Percentiles rank a stretch among this genome's conserved stretches.
phyloP scores from a whole-genome alignment of 495 filamentous ascomycete species.

The Penicillium coprophilum region DNA sequence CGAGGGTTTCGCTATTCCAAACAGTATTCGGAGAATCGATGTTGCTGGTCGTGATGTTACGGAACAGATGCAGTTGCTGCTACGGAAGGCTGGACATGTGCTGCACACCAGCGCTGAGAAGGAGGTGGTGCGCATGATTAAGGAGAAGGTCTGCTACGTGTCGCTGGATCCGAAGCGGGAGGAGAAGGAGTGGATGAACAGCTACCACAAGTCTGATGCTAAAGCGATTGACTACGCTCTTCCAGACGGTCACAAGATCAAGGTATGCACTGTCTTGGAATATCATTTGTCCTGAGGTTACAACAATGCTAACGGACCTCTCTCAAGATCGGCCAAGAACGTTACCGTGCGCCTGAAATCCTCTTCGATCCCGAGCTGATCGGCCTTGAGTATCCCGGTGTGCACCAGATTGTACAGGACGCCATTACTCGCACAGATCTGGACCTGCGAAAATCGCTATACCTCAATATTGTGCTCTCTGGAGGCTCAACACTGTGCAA shows the following conservation, averaged over 20 bases:
- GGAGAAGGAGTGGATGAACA: conserved; percentile 88
- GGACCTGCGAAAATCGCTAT: conserved; percentile 90
- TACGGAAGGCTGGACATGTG: conserved; percentile 89
- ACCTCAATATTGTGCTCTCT: conserved; percentile 94
- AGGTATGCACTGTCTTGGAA: conserved; percentile 54
- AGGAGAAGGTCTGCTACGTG: conserved; percentile 91
- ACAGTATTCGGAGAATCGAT: conserved; percentile 91
- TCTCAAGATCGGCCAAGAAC: conserved; percentile 75
- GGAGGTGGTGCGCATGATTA: conserved; percentile 94
- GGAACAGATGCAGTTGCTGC: conserved; percentile 86
- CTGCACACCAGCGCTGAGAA: conserved; percentile 98
- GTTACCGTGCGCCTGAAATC: conserved; percentile 95
- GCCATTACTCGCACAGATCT: conserved; percentile 96
- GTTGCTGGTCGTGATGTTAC: conserved; percentile 98
- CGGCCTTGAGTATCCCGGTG: conserved; percentile 92
- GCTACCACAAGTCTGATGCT: conserved; percentile 51
- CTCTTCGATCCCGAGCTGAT: conserved; percentile 97
- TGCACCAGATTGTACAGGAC: conserved; percentile 97
- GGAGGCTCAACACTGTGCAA: conserved; percentile 88
- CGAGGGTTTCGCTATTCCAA: conserved; percentile 95
- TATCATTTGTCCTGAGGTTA: neutral
- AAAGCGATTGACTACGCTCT: conserved; percentile 84
- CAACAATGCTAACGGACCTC: neutral
- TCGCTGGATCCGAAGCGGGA: conserved; percentile 88
- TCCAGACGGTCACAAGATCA: conserved; percentile 89